Percentiles rank a stretch among this genome's conserved stretches.
Evolutionary conservation across 192 early-diverging fungal genomes (phyloP).

Genomic region (Globomyces pollinis-pini): DNA sequence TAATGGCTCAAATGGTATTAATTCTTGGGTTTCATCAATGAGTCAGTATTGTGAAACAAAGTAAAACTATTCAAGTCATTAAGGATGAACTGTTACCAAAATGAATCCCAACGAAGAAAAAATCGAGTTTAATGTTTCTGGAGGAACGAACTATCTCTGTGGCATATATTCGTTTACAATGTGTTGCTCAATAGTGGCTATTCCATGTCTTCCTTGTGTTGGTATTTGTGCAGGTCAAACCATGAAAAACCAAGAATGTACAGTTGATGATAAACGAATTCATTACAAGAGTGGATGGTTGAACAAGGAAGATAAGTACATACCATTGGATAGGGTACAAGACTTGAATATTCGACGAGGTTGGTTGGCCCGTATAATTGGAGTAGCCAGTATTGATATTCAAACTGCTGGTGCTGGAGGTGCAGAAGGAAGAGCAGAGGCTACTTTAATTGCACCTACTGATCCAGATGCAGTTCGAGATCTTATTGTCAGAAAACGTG

Average conservation of each 20-base stretch:
- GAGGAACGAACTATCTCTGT: not conserved
- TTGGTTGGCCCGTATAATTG: not conserved
- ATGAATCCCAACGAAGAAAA: too few species aligned
- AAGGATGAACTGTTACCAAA: too few species aligned
- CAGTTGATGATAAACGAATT: slow-evolving; percentile 1
- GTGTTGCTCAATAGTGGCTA: not conserved
- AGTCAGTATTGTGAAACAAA: too few species aligned
- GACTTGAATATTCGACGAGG: slow-evolving; percentile 3
- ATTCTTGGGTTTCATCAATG: too few species aligned
- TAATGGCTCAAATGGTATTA: too few species aligned
- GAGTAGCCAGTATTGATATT: not conserved
- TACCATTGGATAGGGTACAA: slow-evolving; percentile 7
- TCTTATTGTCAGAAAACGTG: not conserved
- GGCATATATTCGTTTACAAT: not conserved
- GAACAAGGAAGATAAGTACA: slow-evolving; percentile 12
- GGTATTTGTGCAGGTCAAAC: not conserved
- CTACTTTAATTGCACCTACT: not conserved
- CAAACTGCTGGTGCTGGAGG: slow-evolving; percentile 6
- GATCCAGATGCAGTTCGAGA: not conserved
- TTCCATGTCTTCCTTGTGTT: not conserved
- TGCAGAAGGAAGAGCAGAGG: not conserved
- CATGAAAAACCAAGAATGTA: not conserved
- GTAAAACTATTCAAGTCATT: too few species aligned
- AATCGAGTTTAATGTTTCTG: not conserved
- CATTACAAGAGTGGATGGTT: not conserved